Conservation (phyloP, 208 protist species). For the Novymonas esmeraldas region DNA sequence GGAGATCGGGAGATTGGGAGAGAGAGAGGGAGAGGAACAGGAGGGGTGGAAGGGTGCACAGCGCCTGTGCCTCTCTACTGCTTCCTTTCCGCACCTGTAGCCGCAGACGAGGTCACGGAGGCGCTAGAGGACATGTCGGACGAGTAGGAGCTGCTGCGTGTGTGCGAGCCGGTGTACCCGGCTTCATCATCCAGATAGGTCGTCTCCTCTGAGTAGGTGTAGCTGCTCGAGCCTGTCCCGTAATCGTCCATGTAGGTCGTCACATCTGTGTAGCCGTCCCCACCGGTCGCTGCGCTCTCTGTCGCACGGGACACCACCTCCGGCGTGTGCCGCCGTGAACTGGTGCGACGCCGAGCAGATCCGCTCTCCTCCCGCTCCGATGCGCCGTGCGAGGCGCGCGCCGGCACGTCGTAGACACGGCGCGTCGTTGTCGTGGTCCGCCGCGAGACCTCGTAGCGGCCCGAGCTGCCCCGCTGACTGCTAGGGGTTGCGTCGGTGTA, state of each 20-base stretch:
- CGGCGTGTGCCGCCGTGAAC: slow-evolving; percentile 2
- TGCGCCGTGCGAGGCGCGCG: slow-evolving; percentile 3
- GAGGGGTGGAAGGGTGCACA: no score
- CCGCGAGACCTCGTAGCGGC: slow-evolving; percentile 10
- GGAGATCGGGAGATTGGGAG: not conserved
- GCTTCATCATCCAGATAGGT: slow-evolving; percentile 44
- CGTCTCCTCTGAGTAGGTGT: slow-evolving; percentile 45
- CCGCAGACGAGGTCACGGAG: slow-evolving; percentile 3
- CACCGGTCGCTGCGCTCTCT: slow-evolving; percentile 13
- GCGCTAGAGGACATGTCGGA: slow-evolving; percentile 17
- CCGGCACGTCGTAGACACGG: slow-evolving; percentile 13
- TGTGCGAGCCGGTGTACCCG: slow-evolving; percentile 27
- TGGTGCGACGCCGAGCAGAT: not conserved
- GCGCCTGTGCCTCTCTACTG: not conserved
- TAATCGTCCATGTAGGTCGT: slow-evolving; percentile 51
- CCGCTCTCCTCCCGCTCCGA: slow-evolving; percentile 7
- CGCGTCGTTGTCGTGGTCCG: slow-evolving; percentile 13
- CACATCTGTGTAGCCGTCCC: slow-evolving; percentile 45
- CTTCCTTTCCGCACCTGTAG: not conserved
- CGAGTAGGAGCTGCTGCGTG: slow-evolving; percentile 32
- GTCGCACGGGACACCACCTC: slow-evolving; percentile 8
- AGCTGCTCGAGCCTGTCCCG: slow-evolving; percentile 21
- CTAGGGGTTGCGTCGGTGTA: slow-evolving; percentile 17
- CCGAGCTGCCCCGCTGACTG: not conserved
- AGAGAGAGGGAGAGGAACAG: slow-evolving; percentile 2